Base-by-base conservation (phyloP, 768 basidiomycete species). In the Pleurotus tuber-regium region DNA sequence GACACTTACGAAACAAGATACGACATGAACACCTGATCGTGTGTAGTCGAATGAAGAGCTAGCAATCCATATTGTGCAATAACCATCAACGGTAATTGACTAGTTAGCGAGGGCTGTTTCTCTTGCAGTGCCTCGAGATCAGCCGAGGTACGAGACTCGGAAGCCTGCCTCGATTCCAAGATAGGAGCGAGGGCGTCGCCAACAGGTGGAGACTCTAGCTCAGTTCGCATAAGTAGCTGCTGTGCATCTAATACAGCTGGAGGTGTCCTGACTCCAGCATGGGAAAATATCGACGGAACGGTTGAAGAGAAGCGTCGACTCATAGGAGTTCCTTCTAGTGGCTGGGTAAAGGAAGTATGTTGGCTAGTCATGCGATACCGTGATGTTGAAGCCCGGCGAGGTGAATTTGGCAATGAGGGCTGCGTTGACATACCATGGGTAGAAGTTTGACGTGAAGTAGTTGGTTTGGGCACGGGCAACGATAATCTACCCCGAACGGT, bases 21-120 rank as follows among this genome's bases (percentile, higher is more conserved):
- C 2, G 89, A 89, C 65, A 95, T 80, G 73, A 97, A 91, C 24
- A 94, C 69, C 67, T 96, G 92, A 70, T 95, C 89, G 60, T 95
- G 93, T 1, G 89, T 92, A 12, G 88, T 92, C 31, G 84, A 83
- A 63, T 97, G 94, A 43, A 98, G 67, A 3, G 94, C 94, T 56
- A 98, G 72, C 55, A 93, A 70, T 16, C 90, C 90, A 66, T 97
- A 97, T 69, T 97, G 95, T 14, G 90, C 61, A 59, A 98, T 97
- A 60, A 98, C 83, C 57, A 87, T 63, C 28, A 92, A 61, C 4
- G 96, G 96, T 24, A 98, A 71, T 61, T 87, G 84, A 18, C 84
- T 85, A 56, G 81, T 68, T 56, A 91, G 65, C 10, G 87, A 86
- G 2, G 83, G 83, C 16, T 79, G 73, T 59, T 83, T 83, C 64